phyloP scores from a whole-genome alignment of 352 stramenopile species.

The Globisporangium rhizosaccharum region DNA sequence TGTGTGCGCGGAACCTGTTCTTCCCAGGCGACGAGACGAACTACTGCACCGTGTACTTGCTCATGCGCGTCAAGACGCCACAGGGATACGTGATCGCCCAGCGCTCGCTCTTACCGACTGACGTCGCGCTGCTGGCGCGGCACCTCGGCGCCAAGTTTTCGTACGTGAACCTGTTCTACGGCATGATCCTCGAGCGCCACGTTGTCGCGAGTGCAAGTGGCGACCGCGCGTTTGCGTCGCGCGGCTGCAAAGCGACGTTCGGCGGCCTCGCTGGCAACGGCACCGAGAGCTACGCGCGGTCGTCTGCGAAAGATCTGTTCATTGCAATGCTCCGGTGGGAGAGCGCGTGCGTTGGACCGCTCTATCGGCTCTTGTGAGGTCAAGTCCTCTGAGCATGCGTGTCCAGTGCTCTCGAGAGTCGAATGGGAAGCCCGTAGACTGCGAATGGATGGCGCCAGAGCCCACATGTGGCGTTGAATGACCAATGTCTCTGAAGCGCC shows the following conservation, averaged over 20 bases:
- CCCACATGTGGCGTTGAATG: too few relatives aligned
- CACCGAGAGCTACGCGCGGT: conserved; percentile 17
- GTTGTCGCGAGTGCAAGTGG: background rate
- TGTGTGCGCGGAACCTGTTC: conserved; percentile 22
- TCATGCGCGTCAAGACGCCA: conserved; percentile 16
- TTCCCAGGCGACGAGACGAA: conserved; percentile 16
- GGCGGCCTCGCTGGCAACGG: conserved; percentile 20
- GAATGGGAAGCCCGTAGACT: too few relatives aligned
- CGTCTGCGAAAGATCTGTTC: conserved; percentile 19
- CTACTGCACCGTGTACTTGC: conserved; percentile 22
- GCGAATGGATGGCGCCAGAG: too few relatives aligned
- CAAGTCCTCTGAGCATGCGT: too few relatives aligned
- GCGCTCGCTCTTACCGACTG: conserved; percentile 15
- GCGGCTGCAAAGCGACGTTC: conserved; percentile 18
- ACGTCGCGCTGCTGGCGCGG: conserved; percentile 5
- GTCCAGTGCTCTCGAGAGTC: too few relatives aligned
- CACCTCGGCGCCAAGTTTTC: conserved; percentile 12
- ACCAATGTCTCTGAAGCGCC: too few relatives aligned
- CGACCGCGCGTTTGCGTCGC: background rate
- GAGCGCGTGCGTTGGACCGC: conserved; percentile 15
- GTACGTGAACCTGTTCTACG: conserved; percentile 22
- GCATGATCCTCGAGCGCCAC: conserved; percentile 15
- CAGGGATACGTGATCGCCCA: conserved; percentile 19
- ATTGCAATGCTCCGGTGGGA: conserved; percentile 22
- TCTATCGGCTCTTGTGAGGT: conserved; percentile 11